phyloP scores from a whole-genome alignment of 495 filamentous ascomycete genomes.

The Hamigera avellanea region DNA sequence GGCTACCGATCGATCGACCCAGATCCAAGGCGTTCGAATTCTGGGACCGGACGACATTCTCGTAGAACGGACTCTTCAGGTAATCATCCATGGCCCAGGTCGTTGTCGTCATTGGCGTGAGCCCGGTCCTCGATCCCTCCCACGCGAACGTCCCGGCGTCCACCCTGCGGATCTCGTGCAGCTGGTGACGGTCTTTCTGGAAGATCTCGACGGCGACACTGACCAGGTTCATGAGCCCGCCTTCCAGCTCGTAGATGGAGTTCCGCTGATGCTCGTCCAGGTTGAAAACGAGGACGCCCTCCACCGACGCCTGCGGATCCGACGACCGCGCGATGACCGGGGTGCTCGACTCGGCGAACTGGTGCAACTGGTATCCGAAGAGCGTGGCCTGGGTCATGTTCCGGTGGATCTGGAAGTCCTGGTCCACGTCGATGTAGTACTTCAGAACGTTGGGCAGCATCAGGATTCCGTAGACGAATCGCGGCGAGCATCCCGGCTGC shows the following conservation, averaged over 20 bases:
- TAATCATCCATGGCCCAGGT: constrained; percentile 12
- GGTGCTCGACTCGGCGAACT: constrained; percentile 3
- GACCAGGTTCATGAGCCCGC: constrained; percentile 9
- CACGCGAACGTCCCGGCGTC: constrained; percentile 16
- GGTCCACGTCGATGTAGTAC: constrained; percentile 9
- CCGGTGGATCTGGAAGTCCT: constrained; percentile 5
- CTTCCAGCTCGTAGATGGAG: constrained; percentile 14
- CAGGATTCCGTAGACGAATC: constrained; percentile 16
- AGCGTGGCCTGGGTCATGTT: constrained; percentile 17
- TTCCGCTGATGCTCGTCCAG: constrained; percentile 14
- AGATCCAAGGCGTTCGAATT: background rate
- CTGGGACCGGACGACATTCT: constrained; percentile 10
- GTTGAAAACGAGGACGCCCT: constrained; percentile 20
- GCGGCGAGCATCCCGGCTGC: constrained; percentile 7
- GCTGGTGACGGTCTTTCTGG: constrained; percentile 3
- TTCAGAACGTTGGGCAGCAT: constrained; percentile 22
- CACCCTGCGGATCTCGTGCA: constrained; percentile 5
- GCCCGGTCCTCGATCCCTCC: constrained; percentile 4
- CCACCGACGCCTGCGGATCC: constrained; percentile 7
- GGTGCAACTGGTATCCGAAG: constrained; percentile 12
- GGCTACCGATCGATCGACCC: background rate
- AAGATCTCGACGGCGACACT: constrained; percentile 12
- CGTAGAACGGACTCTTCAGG: constrained; percentile 11
- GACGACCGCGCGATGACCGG: constrained; percentile 11
- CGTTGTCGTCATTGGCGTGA: constrained; percentile 5